Evolutionary conservation across 2,329 filamentous ascomycete species (phyloP), one percentile per base, ranked within the genome.

Genomic region (Fusarium sp.): DNA sequence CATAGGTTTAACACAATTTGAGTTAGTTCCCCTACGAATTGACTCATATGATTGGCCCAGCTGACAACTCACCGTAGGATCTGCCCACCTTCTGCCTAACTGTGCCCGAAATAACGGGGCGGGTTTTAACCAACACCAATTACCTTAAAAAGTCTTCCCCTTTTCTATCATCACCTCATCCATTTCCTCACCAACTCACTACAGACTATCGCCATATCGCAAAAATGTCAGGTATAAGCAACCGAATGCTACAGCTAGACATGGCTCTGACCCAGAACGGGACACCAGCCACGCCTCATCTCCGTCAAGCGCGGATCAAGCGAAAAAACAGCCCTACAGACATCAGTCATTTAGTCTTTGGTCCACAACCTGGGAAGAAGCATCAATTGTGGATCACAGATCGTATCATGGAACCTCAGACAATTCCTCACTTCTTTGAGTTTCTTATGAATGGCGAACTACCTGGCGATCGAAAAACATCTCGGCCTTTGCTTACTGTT

Each of bases 381-480:
- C 39, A 58, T 7, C 54, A 64, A 24, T 48, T 78, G 11, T 78
- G 76, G 77, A 55, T 73, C 18, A 64, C 64, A 3, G 77, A 79
- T 16, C 59, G 71, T 4, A 73, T 77, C 11, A 31, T 79, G 24
- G 77, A 78, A 16, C 72, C 74, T 15, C 76, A 79, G 33, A 74
- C 71, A 0, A 18, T 78, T 2, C 31, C 62, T 1, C 61, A 72
- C 9, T 79, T 78, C 24, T 6, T 79, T 5, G 54, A 70, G 7
- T 78, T 76, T 28, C 56, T 68, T 14, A 26, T 35, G 16, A 42
- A 30, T 1, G 75, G 75, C 0, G 14, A 33, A 31, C 51, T 78
- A 7, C 70, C 71, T 1, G 68, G 42, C 0, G 73, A 65, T 12
- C 47, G 48, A 2, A 18, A 53, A 14, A 71, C 77, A 1, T 42